phyloP scores from a whole-genome alignment of 768 basidiomycete species.

The Tulasnella sp. region DNA sequence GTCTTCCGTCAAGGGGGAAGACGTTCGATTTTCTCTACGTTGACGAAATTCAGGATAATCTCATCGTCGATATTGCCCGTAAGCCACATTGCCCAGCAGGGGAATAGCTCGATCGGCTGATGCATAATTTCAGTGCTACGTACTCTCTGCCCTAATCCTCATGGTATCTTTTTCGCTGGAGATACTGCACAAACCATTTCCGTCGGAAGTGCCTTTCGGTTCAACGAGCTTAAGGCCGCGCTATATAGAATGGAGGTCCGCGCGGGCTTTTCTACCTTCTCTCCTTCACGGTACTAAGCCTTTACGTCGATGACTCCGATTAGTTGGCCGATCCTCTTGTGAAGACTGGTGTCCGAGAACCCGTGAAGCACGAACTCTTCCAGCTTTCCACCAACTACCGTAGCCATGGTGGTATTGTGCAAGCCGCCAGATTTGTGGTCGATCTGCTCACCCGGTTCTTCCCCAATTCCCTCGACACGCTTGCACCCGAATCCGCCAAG shows the following conservation, averaged over 20 bases:
- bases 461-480: constrained; percentile 49
- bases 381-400: constrained; percentile 55
- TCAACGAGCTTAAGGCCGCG: constrained; percentile 59
- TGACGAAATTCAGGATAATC: constrained; percentile 62
- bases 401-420: constrained; percentile 59
- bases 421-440: constrained; percentile 53
- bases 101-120: too few relatives aligned
- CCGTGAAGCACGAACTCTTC: constrained; percentile 28
- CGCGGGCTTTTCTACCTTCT: background rate
- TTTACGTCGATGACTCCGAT: background rate
- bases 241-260: constrained; percentile 47
- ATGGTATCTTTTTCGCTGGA: constrained; percentile 27
- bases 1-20: constrained; percentile 30
- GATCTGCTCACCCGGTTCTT: constrained; percentile 48
- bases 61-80: constrained; percentile 53
- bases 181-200: constrained; percentile 73
- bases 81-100: too few relatives aligned
- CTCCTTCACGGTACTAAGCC: background rate
- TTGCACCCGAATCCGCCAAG: constrained; percentile 44
- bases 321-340: background rate
- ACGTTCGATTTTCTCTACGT: constrained; percentile 54
- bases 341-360: background rate
- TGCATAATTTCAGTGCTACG: constrained; percentile 8
- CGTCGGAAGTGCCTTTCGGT: constrained; percentile 57
- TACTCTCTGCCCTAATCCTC: background rate